Base-by-base conservation (phyloP, 176 grass and related monocot species). In the Stipa capillata region DNA sequence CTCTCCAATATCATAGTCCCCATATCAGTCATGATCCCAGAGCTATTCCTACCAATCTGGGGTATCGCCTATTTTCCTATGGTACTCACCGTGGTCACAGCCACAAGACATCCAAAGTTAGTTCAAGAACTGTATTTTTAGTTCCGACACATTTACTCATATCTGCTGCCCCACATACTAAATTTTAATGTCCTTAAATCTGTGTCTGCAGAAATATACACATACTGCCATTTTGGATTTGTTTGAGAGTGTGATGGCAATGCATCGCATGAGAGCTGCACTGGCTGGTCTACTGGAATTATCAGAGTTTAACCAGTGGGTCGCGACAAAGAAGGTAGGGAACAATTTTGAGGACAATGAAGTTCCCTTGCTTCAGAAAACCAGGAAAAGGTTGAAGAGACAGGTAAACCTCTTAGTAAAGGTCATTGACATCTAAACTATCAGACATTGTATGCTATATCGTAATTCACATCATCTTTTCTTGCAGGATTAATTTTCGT, bases 201-300 rank as follows among this genome's bases (percentile, higher is more conserved):
- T 62, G 14, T 86, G 52, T 43, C 84, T 75, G 65, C 79, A 99
- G 96, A 82, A 87, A 87, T 81, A 82, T 99, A 62, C 92, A 95
- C 68, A 82, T 99, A 77, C 61, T 99, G 86, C 96, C 96, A n/a
- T 91, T 99, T 77, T 99, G 96, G 96, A 93, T 99, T 91, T 95
- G 39, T 95, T 99, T 63, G 92, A 99, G 79, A 91, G 78, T 78
- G 96, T 93, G 60, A 99, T 95, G 92, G 87, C 96, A 53, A 73
- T 99, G 86, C 90, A 85, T 73, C 96, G 92, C n/a, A 91, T 95
- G 83, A 94, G 74, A 77, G 92, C 96, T 50, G 92, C 92, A 17
- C 42, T 99, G 47, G 73, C 74, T 65, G 96, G 96, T 58, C 77
- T 99, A 40, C 54, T 99, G 8, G 96, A 99, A 54, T 85, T 87